Evolutionary conservation across 1,139 yeast genomes (phyloP).

Genomic region (Geotrichum candidum): DNA sequence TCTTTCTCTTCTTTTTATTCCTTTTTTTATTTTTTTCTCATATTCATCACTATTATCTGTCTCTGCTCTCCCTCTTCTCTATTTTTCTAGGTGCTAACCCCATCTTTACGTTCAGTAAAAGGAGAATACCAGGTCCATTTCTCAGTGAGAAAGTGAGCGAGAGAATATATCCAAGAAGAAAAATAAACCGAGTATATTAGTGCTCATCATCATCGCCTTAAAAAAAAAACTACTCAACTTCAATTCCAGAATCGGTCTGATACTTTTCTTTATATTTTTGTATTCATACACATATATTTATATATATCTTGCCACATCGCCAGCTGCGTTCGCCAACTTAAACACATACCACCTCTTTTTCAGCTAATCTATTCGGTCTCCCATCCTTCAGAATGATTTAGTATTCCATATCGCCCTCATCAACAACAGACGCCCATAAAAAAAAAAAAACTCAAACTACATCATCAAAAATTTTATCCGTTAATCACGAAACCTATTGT

Average conservation of each 20-base stretch:
- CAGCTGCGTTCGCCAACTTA: neutral
- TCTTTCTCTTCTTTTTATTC: neutral
- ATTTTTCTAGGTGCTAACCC: neutral
- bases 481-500: neutral
- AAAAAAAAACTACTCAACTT: neutral
- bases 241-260: neutral
- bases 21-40: neutral
- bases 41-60: neutral
- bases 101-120: neutral
- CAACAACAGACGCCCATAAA: neutral
- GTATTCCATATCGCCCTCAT: neutral
- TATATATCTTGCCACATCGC: neutral
- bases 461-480: neutral
- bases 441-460: neutral
- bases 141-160: neutral
- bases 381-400: neutral
- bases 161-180: neutral
- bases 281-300: neutral
- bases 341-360: neutral
- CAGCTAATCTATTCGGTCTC: neutral
- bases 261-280: neutral
- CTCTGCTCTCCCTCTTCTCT: neutral
- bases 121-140: neutral
- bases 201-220: neutral
- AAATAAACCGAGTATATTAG: neutral